phyloP scores from a whole-genome alignment of 441 rosid species.

The Erodium moschatum region DNA sequence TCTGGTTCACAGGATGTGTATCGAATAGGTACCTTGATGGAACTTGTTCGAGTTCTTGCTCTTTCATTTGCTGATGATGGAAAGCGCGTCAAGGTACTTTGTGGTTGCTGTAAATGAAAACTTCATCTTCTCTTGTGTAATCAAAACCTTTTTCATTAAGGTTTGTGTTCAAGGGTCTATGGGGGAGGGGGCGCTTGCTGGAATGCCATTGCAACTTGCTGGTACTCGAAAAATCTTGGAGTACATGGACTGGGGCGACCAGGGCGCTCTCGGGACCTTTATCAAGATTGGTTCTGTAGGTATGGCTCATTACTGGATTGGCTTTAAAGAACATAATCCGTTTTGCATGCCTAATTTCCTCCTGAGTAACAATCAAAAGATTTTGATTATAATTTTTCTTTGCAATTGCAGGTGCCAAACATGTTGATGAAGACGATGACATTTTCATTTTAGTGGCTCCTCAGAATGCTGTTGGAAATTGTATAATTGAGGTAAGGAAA shows the following conservation, averaged over 20 bases:
- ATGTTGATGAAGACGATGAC: slow-evolving; percentile 81
- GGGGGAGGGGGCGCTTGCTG: slow-evolving; percentile 94
- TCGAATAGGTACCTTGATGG: slow-evolving; percentile 92
- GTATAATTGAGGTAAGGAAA: slow-evolving; percentile 70
- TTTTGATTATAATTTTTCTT: neutral
- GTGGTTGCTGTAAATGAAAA: neutral
- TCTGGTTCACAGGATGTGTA: slow-evolving; percentile 72
- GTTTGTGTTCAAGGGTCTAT: slow-evolving; percentile 98
- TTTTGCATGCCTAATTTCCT: neutral
- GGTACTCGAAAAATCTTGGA: slow-evolving; percentile 85
- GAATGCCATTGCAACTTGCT: slow-evolving; percentile 93
- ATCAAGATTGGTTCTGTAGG: slow-evolving; percentile 83
- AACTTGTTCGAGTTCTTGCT: slow-evolving; percentile 73
- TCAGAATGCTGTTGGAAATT: slow-evolving; percentile 91
- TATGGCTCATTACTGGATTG: slow-evolving; percentile 16
- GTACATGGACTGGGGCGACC: slow-evolving; percentile 90
- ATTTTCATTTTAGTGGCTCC: slow-evolving; percentile 86
- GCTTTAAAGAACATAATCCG: neutral
- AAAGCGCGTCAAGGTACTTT: slow-evolving; percentile 70
- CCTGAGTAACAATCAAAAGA: neutral
- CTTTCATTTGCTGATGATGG: slow-evolving; percentile 95
- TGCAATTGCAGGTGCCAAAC: slow-evolving; percentile 47
- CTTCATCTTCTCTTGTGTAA: neutral
- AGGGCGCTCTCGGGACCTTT: slow-evolving; percentile 73
- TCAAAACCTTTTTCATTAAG: slow-evolving; percentile 29